Conservation (phyloP, 768 basidiomycete species). For the Naganishia vaughanmartiniae region DNA sequence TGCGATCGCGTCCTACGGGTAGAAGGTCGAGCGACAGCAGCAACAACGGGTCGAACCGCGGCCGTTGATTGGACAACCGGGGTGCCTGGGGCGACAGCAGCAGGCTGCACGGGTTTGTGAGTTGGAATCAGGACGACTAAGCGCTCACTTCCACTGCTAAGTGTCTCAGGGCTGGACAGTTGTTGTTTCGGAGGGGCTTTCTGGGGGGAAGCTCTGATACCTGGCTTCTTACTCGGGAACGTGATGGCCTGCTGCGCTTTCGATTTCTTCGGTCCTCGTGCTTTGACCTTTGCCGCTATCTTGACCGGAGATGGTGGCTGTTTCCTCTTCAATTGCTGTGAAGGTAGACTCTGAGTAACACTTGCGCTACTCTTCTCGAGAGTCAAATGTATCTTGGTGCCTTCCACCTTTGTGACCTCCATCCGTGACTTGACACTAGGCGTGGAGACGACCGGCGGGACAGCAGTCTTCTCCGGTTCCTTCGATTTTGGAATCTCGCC, state of each 20-base stretch:
- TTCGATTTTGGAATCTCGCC: not conserved
- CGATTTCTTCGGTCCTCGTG: not conserved
- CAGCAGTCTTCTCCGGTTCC: not conserved
- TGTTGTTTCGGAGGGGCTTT: not conserved
- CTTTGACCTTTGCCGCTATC: not conserved
- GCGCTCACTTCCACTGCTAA: not conserved
- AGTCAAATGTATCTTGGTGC: not conserved
- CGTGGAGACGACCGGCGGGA: not conserved
- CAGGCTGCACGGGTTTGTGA: not conserved
- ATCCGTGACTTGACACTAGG: not conserved
- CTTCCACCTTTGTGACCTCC: conserved; percentile 6
- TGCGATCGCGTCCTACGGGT: not conserved
- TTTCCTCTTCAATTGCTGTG: conserved; percentile 2
- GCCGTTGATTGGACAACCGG: not conserved
- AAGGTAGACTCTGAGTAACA: not conserved
- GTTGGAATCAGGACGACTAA: not conserved
- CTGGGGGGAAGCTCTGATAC: not conserved
- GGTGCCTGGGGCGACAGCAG: not conserved
- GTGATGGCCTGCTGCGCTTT: not conserved
- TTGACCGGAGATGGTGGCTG: conserved; percentile 8
- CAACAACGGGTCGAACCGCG: not conserved
- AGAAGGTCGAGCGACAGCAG: not conserved
- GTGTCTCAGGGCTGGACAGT: not conserved
- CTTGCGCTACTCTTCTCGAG: conserved; percentile 1
- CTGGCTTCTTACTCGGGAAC: not conserved